These are phyloP conservation scores for Triticum monococcum DNA, from an alignment of 176 grass and related monocot species.

Conservation along the genomic window DNA sequence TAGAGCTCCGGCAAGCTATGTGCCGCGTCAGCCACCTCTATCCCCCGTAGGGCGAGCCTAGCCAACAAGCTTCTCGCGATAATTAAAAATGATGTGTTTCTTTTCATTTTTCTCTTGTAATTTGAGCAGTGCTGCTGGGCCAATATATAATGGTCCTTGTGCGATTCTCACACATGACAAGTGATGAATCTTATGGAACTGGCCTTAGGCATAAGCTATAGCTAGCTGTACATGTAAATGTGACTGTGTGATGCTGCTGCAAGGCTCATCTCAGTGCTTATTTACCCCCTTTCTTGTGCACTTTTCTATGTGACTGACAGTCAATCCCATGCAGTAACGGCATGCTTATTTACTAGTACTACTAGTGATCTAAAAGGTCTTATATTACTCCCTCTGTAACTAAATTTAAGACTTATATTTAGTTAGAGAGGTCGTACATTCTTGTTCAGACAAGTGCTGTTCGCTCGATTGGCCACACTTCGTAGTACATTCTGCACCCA, in stretches of 20 bases:
- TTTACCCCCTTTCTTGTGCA: neutral
- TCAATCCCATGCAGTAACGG: no score
- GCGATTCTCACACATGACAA: slow-evolving; percentile 22
- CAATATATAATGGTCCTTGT: slow-evolving; percentile 38
- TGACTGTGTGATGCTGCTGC: slow-evolving; percentile 43
- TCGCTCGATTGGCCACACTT: neutral
- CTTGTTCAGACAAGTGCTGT: neutral
- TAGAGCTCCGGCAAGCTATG: slow-evolving; percentile 56
- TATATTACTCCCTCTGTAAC: no score
- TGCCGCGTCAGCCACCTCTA: slow-evolving; percentile 66
- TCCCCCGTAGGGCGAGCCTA: slow-evolving; percentile 88
- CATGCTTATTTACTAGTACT: no score
- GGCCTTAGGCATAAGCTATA: slow-evolving; percentile 24
- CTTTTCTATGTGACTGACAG: neutral
- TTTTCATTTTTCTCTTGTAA: slow-evolving; percentile 2
- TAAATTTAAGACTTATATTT: no score
- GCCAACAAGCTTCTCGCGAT: neutral
- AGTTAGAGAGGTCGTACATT: no score
- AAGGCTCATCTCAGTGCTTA: slow-evolving; percentile 52
- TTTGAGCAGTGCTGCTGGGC: slow-evolving; percentile 15
- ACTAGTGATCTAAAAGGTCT: no score
- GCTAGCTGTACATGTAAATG: slow-evolving; percentile 41
- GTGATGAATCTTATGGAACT: slow-evolving; percentile 30
- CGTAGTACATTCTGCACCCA: neutral
- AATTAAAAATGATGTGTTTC: slow-evolving; percentile 20